Base-by-base conservation (phyloP, 495 filamentous ascomycete genomes). In the Staphylotrichum longicolle region DNA sequence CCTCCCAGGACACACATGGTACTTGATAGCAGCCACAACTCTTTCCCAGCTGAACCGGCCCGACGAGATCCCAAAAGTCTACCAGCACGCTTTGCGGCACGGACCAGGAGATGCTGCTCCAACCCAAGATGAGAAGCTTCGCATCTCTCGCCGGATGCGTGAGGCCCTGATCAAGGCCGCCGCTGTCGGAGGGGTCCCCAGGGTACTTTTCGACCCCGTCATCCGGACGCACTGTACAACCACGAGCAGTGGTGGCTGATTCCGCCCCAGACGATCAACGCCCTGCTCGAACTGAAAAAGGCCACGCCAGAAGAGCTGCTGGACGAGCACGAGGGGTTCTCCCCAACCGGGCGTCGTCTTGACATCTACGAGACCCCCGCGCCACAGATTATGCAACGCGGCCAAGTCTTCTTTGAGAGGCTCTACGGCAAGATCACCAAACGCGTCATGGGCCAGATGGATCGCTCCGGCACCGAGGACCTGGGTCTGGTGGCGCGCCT, bases 161-260 rank as follows among this genome's bases (percentile, higher is more conserved):
- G 83, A 85, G 68, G 81, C 79, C 6, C 61, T 85, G 45, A 67
- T 85, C 41, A 85, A 85, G 64, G 69, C 72, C 9, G 72, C 75
- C 27, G 73, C 80, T 1, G 76, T 85, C 39, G 76, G 76, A 27
- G 83, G 83, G 10, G 65, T 85, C 37, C 83, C 83, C 3, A 82
- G 80, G 75, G 82, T 83, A 69, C 11, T 7, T 15, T 6, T 10
- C 33, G 5, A 12, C 33, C 33, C 33, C 7, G 10, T 5, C 15
- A 7, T 32, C n/a, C 5, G 30, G 7, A 11, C 6, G 14, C 3
- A n/a, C 9, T 35, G 27, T 15, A 39, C 11, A 30, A n/a, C 14
- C 6, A 30, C 14, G 27, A n/a, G 8, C 35, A 27, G 3, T 3
- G 9, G 42, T 27, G 46, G 46, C 61, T 60, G 48, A 54, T 35